These are phyloP conservation scores for Exophiala bonariae DNA, from an alignment of 2,329 filamentous ascomycete genomes.

Conservation along the genomic window DNA sequence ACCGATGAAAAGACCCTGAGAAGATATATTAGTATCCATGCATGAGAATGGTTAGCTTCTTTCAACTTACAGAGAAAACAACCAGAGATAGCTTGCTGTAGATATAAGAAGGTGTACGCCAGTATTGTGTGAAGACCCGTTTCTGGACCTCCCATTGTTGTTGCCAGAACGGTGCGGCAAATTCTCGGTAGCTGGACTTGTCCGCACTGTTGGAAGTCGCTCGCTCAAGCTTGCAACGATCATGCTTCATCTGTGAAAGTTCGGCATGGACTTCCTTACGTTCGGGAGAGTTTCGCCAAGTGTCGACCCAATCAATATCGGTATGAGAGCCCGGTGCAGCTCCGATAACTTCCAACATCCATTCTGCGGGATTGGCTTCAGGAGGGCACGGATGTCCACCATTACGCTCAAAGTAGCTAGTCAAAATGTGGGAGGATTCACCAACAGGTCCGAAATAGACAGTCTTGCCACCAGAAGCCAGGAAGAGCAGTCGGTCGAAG, in stretches of 20 bases:
- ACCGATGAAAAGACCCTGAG: constrained; percentile 70
- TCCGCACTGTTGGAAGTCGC: constrained; percentile 45
- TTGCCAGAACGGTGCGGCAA: constrained; percentile 70
- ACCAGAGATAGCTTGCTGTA: constrained; percentile 77
- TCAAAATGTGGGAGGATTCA: constrained; percentile 56
- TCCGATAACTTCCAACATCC: constrained; percentile 63
- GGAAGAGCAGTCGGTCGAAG: constrained; percentile 66
- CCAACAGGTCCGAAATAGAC: constrained; percentile 72
- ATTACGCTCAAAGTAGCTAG: constrained; percentile 65
- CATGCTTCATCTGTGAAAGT: constrained; percentile 56
- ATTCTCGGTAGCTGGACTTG: constrained; percentile 68
- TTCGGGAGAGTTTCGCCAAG: constrained; percentile 62
- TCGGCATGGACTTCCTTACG: constrained; percentile 56
- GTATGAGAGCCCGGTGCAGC: constrained; percentile 65
- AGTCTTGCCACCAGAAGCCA: constrained; percentile 64
- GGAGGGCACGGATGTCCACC: constrained; percentile 61
- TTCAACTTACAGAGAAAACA: constrained; percentile 44
- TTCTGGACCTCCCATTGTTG: constrained; percentile 69
- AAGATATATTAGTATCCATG: not conserved
- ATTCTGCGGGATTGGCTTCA: constrained; percentile 73
- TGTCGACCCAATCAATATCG: constrained; percentile 65
- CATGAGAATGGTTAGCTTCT: not conserved
- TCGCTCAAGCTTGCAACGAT: constrained; percentile 43
- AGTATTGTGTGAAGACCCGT: constrained; percentile 88
- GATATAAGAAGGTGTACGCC: constrained; percentile 86